Base-by-base conservation (phyloP, 1,284 basidiomycete species). In the Ustilago esculenta region DNA sequence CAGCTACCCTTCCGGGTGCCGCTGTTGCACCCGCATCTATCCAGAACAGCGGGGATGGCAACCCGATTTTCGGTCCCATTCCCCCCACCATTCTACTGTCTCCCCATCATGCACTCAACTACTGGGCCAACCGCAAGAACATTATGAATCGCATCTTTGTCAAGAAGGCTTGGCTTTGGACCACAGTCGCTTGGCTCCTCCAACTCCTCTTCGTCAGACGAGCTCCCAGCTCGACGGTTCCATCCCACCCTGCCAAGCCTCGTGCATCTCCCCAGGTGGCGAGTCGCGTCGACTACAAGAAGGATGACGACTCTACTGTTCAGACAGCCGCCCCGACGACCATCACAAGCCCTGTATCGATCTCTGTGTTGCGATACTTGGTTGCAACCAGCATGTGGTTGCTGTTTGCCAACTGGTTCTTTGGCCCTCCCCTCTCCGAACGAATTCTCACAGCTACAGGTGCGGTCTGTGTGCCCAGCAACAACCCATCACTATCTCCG, bases 161-260 rank as follows among this genome's bases (percentile, higher is more conserved):
- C 77, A 98, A 98, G 84, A 86, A 87, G 47, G 88, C 90, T 8
- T 97, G 95, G 94, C 90, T 85, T 0, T 97, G 94, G 94, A 94
- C 92, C 9, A 75, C 72, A 21, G 21, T 78, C 4, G 72, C 69
- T 12, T 72, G 57, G 43, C 29, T 58, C 0, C 40, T 64, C 15
- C 57, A 64, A 49, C 37, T 69, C 24, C 64, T 67, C 39, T 49
- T 49, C 35, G 54, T 60, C 10, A 46, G 61, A n/a, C 35, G 54
- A 10, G 51, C 61, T 2, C 46, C 54, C 6, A 3, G 44, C 4
- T 48, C 60, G 1, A 15, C 45, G 6, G 11, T 42, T 9, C 8
- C 41, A 1, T 23, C 44, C 11, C 14, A 33, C 17, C 11, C 39
- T 8, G 42, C 39, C n/a, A 40, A 20, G 27, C 44, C 56, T 4